Conservation (phyloP, 2,329 filamentous ascomycete genomes). For the Hypoxylon sp. region DNA sequence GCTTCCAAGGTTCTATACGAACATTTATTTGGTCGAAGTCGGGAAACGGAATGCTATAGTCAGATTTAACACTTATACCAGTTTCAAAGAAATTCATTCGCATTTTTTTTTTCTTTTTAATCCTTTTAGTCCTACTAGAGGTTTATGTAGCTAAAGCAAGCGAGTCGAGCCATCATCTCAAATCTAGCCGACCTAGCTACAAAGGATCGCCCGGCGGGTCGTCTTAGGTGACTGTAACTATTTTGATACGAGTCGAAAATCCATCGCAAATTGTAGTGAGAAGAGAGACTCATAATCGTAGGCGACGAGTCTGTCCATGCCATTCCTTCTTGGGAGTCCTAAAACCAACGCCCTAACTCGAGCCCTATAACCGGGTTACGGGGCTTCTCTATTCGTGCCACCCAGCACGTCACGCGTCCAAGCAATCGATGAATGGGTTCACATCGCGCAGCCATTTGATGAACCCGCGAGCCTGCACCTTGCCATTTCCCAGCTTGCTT, state of each 20-base stretch:
- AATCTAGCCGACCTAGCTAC: neutral
- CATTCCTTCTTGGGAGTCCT: neutral
- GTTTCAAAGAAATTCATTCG: neutral
- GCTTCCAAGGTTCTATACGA: neutral
- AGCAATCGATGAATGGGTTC: constrained; percentile 33
- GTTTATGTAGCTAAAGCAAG: too few relatives aligned
- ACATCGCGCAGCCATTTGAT: constrained; percentile 44
- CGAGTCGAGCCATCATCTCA: neutral
- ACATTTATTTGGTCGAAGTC: neutral
- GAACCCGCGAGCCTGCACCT: constrained; percentile 43
- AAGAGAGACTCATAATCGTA: neutral
- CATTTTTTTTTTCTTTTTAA: too few relatives aligned
- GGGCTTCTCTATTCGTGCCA: neutral
- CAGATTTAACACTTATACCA: too few relatives aligned
- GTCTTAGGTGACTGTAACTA: neutral
- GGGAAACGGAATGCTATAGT: too few relatives aligned
- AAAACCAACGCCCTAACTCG: neutral
- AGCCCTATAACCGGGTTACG: neutral
- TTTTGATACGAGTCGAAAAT: neutral
- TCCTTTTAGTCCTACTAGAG: too few relatives aligned
- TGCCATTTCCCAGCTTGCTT: constrained; percentile 40
- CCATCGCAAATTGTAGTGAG: neutral
- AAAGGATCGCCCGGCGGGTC: neutral
- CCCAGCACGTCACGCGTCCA: constrained; percentile 7
- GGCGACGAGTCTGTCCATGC: too few relatives aligned